Conservation (phyloP, 2,329 filamentous ascomycete genomes). For the Stagonosporopsis vannaccii region DNA sequence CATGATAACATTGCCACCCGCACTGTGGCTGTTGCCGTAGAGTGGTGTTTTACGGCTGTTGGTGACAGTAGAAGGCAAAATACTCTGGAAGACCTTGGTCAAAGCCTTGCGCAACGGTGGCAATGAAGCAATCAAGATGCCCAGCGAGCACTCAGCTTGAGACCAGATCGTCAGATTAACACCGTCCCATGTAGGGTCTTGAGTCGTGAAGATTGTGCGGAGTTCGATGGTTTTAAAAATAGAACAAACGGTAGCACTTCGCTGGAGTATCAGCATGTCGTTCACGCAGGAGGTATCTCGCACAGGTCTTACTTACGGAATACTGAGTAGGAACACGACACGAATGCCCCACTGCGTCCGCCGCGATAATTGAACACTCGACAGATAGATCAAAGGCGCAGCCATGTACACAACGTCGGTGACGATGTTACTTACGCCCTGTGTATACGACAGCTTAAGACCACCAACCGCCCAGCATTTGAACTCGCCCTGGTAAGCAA, state of each 20-base stretch:
- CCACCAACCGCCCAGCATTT: slow-evolving; percentile 32
- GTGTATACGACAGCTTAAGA: slow-evolving; percentile 30
- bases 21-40: slow-evolving; percentile 12
- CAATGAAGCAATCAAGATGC: slow-evolving; percentile 30
- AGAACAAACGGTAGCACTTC: slow-evolving; percentile 35
- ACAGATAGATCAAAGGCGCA: slow-evolving; percentile 38
- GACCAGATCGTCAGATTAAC: slow-evolving; percentile 36
- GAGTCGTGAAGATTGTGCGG: slow-evolving; percentile 24
- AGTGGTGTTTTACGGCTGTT: slow-evolving; percentile 1
- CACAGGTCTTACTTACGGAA: slow-evolving; percentile 31
- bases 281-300: background rate
- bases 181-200: slow-evolving; percentile 36
- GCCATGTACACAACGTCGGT: slow-evolving; percentile 39
- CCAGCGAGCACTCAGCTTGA: slow-evolving; percentile 27
- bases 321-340: slow-evolving; percentile 37
- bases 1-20: background rate
- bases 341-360: slow-evolving; percentile 39
- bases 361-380: slow-evolving; percentile 28
- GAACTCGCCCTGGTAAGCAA: slow-evolving; percentile 11
- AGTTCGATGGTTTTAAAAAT: slow-evolving; percentile 39
- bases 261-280: background rate
- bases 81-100: slow-evolving; percentile 22
- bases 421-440: slow-evolving; percentile 36
- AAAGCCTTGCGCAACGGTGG: slow-evolving; percentile 38
- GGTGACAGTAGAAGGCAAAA: slow-evolving; percentile 22